phyloP scores from a whole-genome alignment of 1,284 basidiomycete species.

The Puccinia triticina region DNA sequence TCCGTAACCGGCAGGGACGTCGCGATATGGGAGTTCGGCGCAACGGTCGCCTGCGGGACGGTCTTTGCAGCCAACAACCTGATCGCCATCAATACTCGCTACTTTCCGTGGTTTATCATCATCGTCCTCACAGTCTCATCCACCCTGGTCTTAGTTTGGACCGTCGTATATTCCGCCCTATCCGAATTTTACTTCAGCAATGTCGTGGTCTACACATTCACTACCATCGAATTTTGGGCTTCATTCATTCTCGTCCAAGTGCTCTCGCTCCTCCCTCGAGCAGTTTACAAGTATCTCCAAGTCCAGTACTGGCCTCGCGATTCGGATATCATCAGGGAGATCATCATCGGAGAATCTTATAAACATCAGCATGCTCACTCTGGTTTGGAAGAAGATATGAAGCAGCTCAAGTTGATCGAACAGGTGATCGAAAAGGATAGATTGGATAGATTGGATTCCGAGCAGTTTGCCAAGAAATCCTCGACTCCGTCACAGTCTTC shows the following conservation, averaged over 20 bases:
- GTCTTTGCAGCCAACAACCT: slow-evolving; percentile 85
- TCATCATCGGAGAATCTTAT: slow-evolving; percentile 43
- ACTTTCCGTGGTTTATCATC: slow-evolving; percentile 63
- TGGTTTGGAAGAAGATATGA: slow-evolving; percentile 46
- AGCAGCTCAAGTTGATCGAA: slow-evolving; percentile 47
- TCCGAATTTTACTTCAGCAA: slow-evolving; percentile 44
- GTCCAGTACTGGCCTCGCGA: slow-evolving; percentile 73
- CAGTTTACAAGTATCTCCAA: slow-evolving; percentile 71
- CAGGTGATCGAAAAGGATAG: slow-evolving; percentile 50
- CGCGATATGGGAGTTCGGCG: slow-evolving; percentile 81
- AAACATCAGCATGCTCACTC: slow-evolving; percentile 2
- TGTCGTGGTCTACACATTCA: slow-evolving; percentile 70
- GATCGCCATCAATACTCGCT: slow-evolving; percentile 83
- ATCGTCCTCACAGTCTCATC: slow-evolving; percentile 47
- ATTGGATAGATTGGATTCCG: slow-evolving; percentile 33
- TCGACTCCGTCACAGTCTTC: background rate
- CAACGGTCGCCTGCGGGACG: slow-evolving; percentile 81
- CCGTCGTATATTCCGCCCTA: slow-evolving; percentile 46
- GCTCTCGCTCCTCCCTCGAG: slow-evolving; percentile 73
- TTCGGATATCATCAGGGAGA: slow-evolving; percentile 52
- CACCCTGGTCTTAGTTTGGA: slow-evolving; percentile 49
- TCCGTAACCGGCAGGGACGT: slow-evolving; percentile 61
- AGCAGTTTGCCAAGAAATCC: slow-evolving; percentile 3
- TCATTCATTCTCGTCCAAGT: slow-evolving; percentile 71
- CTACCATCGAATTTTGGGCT: slow-evolving; percentile 79